Evolutionary conservation across 2,329 filamentous ascomycete species (phyloP).

Genomic region (Epichloe uncinata): DNA sequence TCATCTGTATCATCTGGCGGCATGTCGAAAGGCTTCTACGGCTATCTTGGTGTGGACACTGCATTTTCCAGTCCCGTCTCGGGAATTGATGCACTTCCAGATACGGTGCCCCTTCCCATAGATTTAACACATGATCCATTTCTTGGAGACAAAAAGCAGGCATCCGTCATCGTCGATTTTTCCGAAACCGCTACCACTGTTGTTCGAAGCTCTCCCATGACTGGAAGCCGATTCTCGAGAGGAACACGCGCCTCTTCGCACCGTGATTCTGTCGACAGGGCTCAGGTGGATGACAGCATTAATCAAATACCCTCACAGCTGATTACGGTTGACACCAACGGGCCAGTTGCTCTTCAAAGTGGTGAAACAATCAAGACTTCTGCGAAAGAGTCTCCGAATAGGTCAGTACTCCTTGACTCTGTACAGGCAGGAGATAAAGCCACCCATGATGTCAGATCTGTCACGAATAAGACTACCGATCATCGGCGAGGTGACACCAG

Average conservation of each 20-base stretch:
- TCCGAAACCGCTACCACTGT: constrained; percentile 23
- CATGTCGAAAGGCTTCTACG: constrained; percentile 8
- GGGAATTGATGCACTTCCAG: constrained; percentile 14
- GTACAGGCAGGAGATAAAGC: neutral
- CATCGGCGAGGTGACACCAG: neutral
- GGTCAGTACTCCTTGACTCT: neutral
- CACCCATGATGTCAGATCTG: neutral
- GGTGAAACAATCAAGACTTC: neutral
- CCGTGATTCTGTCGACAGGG: neutral
- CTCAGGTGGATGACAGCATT: neutral
- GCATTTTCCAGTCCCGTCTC: constrained; percentile 18
- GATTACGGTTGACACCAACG: neutral
- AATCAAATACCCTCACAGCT: neutral
- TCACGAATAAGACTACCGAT: neutral
- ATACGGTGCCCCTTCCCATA: constrained; percentile 17
- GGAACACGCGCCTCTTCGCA: constrained; percentile 3
- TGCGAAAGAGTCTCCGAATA: neutral
- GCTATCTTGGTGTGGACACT: constrained; percentile 13
- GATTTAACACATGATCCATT: constrained; percentile 1
- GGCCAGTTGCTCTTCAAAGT: neutral
- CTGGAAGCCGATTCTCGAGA: constrained; percentile 2
- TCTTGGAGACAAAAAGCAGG: neutral
- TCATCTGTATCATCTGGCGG: constrained; percentile 13
- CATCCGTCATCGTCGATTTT: constrained; percentile 14
- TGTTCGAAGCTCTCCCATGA: constrained; percentile 18